Percentiles rank a stretch among this genome's conserved stretches.
phyloP scores from a whole-genome alignment of 495 filamentous ascomycete genomes.

The Aspergillus ostianus region DNA sequence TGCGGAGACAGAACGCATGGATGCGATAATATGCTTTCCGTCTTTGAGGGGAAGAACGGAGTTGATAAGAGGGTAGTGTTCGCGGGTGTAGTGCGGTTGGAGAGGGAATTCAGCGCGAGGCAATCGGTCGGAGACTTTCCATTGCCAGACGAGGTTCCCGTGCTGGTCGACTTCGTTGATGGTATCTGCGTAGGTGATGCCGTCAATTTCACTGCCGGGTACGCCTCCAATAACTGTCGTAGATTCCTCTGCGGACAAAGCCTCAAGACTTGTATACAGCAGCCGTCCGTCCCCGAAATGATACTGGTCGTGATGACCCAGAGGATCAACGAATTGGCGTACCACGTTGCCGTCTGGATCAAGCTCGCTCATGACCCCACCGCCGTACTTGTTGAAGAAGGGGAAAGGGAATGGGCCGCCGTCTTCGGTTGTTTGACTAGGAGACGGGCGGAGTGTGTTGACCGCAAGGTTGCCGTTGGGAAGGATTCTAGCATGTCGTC shows the following conservation, averaged over 20 bases:
- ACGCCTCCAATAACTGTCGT: constrained; percentile 38
- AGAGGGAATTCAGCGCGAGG: constrained; percentile 32
- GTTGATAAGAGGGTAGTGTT: constrained; percentile 48
- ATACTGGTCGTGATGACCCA: constrained; percentile 48
- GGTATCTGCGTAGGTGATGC: constrained; percentile 40
- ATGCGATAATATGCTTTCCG: constrained; percentile 45
- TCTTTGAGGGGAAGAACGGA: constrained; percentile 33
- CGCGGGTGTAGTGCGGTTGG: constrained; percentile 41
- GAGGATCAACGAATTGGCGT: constrained; percentile 38
- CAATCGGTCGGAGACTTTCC: constrained; percentile 43
- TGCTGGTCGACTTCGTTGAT: constrained; percentile 43
- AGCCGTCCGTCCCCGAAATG: constrained; percentile 42
- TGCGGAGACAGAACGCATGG: constrained; percentile 38
- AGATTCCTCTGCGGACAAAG: constrained; percentile 34
- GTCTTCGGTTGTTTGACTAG: neutral
- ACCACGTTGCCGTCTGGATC: constrained; percentile 34
- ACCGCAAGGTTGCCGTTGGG: constrained; percentile 43
- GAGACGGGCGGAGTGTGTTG: constrained; percentile 38
- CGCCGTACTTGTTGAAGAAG: constrained; percentile 46
- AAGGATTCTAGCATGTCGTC: constrained; percentile 43
- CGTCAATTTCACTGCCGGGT: constrained; percentile 36
- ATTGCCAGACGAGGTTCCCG: constrained; percentile 37
- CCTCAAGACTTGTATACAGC: constrained; percentile 44
- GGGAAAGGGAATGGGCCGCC: constrained; percentile 40
- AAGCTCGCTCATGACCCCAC: constrained; percentile 45